Evolutionary conservation across 257 asterid species (phyloP), one percentile per base, ranked within the genome.

Genomic region (Ehretia macrophylla): DNA sequence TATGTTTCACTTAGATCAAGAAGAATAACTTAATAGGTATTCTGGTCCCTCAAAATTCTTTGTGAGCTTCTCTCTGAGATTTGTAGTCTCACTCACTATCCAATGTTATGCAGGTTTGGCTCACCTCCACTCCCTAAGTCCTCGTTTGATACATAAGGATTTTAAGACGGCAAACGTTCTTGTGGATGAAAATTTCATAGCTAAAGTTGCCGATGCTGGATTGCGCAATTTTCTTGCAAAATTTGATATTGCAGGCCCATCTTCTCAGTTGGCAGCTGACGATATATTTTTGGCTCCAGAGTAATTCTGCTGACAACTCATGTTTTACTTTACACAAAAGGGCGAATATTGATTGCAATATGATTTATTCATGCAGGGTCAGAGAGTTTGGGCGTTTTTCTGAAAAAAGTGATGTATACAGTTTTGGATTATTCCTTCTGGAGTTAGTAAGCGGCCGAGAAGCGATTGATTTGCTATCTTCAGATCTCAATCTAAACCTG

Each of bases 121-220:
- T 39, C 88, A 89, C 68, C 90, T 89, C 65, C 97, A 89, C 79
- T 75, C 94, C 73, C 76, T 86, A 63, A 86, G 91, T 74, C 97
- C 97, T 58, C 84, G 95, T 59, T 72, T 89, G 77, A 76, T 84
- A 72, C 97, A 86, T 59, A 89, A 89, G 82, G 97, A 89, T 75
- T 89, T 89, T 80, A 89, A 89, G 71, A 89, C 97, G 49, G 82
- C 82, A 64, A 89, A 89, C 68, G 97, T 89, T 69, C 97, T 89
- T 17, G 97, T 89, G 56, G 97, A 89, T 65, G 97, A 89, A 87
- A 78, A 84, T 72, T 86, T 89, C 79, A 79, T 78, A 22, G 91
- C 97, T 46, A 89, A 89, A 75, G 94, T 86, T 65, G 97, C 97
- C 22, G 97, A 89, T 80, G 95, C 97, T 22, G 97, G 97, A 63